Evolutionary conservation across 2,329 filamentous ascomycete genomes (phyloP), one percentile per base, ranked within the genome.

Genomic region (Sporothrix pallida): DNA sequence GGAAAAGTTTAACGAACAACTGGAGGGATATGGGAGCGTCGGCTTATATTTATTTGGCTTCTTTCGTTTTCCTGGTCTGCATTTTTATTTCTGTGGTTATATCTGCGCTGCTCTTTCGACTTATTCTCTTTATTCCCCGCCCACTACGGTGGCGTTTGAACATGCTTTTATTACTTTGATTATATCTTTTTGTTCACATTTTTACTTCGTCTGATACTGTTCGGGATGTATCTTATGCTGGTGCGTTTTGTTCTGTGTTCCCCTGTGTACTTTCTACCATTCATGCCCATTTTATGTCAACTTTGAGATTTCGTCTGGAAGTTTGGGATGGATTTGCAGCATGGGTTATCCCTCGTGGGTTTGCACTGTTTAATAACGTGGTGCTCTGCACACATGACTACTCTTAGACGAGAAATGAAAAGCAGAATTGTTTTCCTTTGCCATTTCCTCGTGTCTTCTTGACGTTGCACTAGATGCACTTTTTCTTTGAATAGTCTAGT

Each of bases 341-440:
- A 65, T 31, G n/a, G 42, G 12, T 60, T 54, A 13, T 46, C 62
- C 54, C 15, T 26, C 26, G 12, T 46, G 15, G 15, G 50, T 17
- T 68, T 46, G 50, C 13, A 23, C 48, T 48, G 37, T 71, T 44
- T 9, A 31, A 50, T 26, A 48, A 15, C 60, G 54, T 69, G 9
- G 46, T 52, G 46, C 10, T 48, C 37, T 71, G 62, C 60, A 69
- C 46, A 69, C 23, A 73, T 73, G 74, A 72, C 73, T 70, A 56
- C 69, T 63, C 46, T 23, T 67, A 65, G 37, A 46, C 37, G 58
- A 68, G 44, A 50, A 60, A 54, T 48, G 67, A 69, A 70, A 65
- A 6, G 23, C 44, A 54, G 26, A 20, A 8, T 31, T 23, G 1
- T 42, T 12, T n/a, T 31, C 56, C 37, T 50, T n/a, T 20, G 17